Percentiles rank a stretch among this genome's conserved stretches.
These are phyloP conservation scores for sunflower (Helianthus annuus) DNA, from an alignment of 129 eudicot genomes.

Conservation along the genomic window HanXRQr2.0-SUNRISE NC_035448.2:32864961-32865460, in stretches of 20 bases:
- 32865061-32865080: slow-evolving; percentile 53
- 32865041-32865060: background rate
- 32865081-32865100: slow-evolving; percentile 77
- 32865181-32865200: background rate
- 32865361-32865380: no score
- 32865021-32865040: background rate
- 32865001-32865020: no score
- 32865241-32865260: slow-evolving; percentile 86
- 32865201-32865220: background rate
- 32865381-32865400: no score
- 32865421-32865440: no score
- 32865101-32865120: slow-evolving; percentile 96
- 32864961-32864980: background rate
- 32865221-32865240: slow-evolving; percentile 64
- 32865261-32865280: slow-evolving; percentile 66
- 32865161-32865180: background rate
- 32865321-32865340: background rate
- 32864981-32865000: background rate
- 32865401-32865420: no score
- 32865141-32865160: background rate
- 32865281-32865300: slow-evolving; percentile 69
- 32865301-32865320: slow-evolving; percentile 93
- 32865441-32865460: no score
- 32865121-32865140: slow-evolving; percentile 95
- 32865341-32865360: no score